Percentiles rank a stretch among this genome's conserved stretches.
These are phyloP conservation scores for Carex arenaria DNA, from an alignment of 202 grass and related monocot genomes.

Conservation along the genomic window DNA sequence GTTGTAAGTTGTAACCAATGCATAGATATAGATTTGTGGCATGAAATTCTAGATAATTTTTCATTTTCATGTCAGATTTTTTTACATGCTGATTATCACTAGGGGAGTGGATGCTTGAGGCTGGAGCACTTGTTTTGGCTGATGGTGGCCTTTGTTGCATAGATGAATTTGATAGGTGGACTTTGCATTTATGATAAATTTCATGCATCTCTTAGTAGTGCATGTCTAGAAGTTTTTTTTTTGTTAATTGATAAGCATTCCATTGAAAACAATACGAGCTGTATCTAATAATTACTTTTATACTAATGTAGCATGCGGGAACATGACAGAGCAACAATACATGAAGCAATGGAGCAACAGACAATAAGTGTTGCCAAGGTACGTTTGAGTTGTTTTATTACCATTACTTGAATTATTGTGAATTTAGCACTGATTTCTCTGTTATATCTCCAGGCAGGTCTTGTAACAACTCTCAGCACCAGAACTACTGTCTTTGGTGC, in stretches of 20 bases:
- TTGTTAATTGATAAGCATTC: not conserved
- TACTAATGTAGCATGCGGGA: conserved; percentile 64
- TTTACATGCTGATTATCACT: conserved; percentile 19
- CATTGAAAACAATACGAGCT: not conserved
- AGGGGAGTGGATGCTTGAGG: conserved; percentile 99
- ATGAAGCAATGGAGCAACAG: conserved; percentile 98
- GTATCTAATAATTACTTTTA: conserved; percentile 27
- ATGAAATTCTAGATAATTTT: not conserved
- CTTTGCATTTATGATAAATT: not conserved
- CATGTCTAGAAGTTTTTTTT: not conserved
- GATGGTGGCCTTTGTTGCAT: conserved; percentile 98
- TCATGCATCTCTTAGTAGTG: not conserved
- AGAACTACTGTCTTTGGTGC: conserved; percentile 81
- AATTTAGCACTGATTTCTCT: not conserved
- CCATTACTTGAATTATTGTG: not conserved
- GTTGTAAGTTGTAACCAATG: not conserved
- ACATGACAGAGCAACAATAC: conserved; percentile 98
- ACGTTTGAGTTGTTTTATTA: conserved; percentile 15
- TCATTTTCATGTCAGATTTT: not conserved
- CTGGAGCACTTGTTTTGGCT: conserved; percentile 92
- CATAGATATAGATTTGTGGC: not conserved
- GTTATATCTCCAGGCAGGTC: conserved; percentile 55
- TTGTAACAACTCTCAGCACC: conserved; percentile 87
- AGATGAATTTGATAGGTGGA: conserved; percentile 97
- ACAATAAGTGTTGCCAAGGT: conserved; percentile 97